A percentile compares a stretch with the other conserved stretches of the same genome.
Evolutionary conservation across 2,329 filamentous ascomycete genomes (phyloP).

Genomic region (Shiraia bambusicola): DNA sequence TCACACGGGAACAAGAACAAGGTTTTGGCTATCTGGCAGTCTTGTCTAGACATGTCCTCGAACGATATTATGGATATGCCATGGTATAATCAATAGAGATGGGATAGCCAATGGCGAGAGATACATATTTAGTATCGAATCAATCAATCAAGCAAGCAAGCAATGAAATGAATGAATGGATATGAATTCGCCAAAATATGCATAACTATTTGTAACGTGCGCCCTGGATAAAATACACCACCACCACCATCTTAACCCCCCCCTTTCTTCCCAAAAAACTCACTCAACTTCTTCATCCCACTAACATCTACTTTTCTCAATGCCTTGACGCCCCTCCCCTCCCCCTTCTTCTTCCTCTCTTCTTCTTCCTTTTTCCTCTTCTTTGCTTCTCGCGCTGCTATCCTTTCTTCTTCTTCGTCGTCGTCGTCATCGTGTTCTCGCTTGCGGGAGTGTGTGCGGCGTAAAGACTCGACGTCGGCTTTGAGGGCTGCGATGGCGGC

Average conservation of each 20-base stretch:
- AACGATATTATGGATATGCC: not conserved
- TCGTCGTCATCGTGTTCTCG: slow-evolving; percentile 60
- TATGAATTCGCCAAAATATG: no score
- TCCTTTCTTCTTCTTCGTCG: slow-evolving; percentile 66
- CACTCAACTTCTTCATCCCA: slow-evolving; percentile 96
- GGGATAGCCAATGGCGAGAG: not conserved
- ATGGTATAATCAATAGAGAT: not conserved
- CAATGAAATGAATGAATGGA: no score
- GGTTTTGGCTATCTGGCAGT: not conserved
- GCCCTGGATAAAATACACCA: no score
- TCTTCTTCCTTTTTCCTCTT: slow-evolving; percentile 85
- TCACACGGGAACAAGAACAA: not conserved
- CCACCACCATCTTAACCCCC: no score
- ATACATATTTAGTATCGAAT: not conserved
- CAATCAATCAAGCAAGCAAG: no score
- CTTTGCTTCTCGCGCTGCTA: slow-evolving; percentile 69
- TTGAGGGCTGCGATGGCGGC: slow-evolving; percentile 65
- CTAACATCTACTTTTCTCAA: slow-evolving; percentile 86
- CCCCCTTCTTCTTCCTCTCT: slow-evolving; percentile 77
- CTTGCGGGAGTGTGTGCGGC: slow-evolving; percentile 70
- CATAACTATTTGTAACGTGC: no score
- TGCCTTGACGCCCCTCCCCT: slow-evolving; percentile 75
- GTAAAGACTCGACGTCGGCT: slow-evolving; percentile 68
- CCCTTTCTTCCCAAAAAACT: slow-evolving; percentile 68
- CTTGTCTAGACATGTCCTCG: no score